Base-by-base conservation (phyloP, 2,329 filamentous ascomycete species). In the Bipolaris gigantea region DNA sequence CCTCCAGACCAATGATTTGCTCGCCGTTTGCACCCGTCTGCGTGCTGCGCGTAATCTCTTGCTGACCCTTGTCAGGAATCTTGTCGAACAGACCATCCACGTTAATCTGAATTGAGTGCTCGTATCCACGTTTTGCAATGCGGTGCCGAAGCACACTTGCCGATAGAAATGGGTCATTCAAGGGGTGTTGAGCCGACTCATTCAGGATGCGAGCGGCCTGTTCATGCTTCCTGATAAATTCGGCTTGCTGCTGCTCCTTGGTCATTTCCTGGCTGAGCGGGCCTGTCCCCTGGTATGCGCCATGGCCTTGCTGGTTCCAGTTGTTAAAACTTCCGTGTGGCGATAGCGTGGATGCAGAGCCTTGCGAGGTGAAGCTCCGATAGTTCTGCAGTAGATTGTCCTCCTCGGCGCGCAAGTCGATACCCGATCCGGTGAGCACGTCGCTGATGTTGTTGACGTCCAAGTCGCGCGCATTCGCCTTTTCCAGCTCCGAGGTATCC, bases 351-450 rank as follows among this genome's bases (percentile, higher is more conserved):
- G 72, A 71, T 7, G 48, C 57, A 4, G 72, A 73, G 35, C 65
- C 59, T 49, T 75, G 71, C 8, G 74, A 75, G 43, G 72, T 72
- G 62, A 75, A 80, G 8, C 75, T 76, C 40, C 84, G 82, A 68
- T 86, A 88, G 52, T 85, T 79, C 55, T 85, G 86, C 40, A 90
- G 87, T 73, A 94, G 81, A 61, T 86, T 89, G 64, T 92, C 89
- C 68, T 95, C 90, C 73, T 96, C 92, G 60, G 91, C 91, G 54
- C 88, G 86, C 42, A 96, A 76, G 77, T 96, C 90, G 59, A 97
- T 91, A 45, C 91, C 92, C 15, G 91, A 93, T 16, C 89, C 90
- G 16, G 88, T 87, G 50, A 96, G 76, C 46, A 92, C 89, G 76
- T 97, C 92, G 61, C 88, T 90, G 41, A 92, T 83, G 66, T 96